phyloP scores from a whole-genome alignment of 805 yeast species.

The Suhomyces kilbournensis region DNA sequence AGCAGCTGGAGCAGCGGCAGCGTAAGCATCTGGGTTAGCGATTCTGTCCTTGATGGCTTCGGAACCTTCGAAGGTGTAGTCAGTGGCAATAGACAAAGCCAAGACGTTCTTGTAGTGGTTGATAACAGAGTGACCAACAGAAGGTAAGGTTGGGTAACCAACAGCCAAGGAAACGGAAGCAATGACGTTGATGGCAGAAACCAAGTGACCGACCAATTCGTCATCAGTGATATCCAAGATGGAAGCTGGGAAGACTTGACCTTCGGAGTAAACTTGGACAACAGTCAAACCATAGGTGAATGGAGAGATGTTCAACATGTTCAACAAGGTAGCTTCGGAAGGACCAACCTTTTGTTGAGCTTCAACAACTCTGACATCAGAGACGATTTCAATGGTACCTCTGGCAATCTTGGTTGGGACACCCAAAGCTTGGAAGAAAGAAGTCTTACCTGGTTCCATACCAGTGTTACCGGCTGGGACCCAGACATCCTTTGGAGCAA shows the following conservation, averaged over 20 bases:
- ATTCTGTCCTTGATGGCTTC: constrained; percentile 99
- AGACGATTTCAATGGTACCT: constrained; percentile 99
- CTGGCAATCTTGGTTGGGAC: constrained; percentile 99
- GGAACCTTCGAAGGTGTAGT: constrained; percentile 98
- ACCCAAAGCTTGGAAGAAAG: constrained; percentile 99
- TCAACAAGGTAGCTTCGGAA: constrained; percentile 97
- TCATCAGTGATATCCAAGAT: constrained; percentile 98
- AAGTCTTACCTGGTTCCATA: constrained; percentile 99
- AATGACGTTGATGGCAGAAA: constrained; percentile 87
- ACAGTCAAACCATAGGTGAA: constrained; percentile 98
- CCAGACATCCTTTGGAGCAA: constrained; percentile 97
- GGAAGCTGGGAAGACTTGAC: constrained; percentile 95
- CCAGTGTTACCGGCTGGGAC: constrained; percentile 99
- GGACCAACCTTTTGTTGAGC: constrained; percentile 92
- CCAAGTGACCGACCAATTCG: constrained; percentile 89
- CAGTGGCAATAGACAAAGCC: constrained; percentile 97
- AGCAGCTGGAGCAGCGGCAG: constrained; percentile 98
- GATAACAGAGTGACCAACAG: constrained; percentile 97
- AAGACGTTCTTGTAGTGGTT: constrained; percentile 99
- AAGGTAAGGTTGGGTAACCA: constrained; percentile 99
- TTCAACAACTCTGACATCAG: constrained; percentile 92
- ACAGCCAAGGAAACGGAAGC: constrained; percentile 96
- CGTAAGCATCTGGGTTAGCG: constrained; percentile 99
- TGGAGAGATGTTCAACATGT: constrained; percentile 99
- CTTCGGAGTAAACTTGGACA: constrained; percentile 96